Conservation (phyloP, 805 yeast species). For the Ogataea kodamae region DNA sequence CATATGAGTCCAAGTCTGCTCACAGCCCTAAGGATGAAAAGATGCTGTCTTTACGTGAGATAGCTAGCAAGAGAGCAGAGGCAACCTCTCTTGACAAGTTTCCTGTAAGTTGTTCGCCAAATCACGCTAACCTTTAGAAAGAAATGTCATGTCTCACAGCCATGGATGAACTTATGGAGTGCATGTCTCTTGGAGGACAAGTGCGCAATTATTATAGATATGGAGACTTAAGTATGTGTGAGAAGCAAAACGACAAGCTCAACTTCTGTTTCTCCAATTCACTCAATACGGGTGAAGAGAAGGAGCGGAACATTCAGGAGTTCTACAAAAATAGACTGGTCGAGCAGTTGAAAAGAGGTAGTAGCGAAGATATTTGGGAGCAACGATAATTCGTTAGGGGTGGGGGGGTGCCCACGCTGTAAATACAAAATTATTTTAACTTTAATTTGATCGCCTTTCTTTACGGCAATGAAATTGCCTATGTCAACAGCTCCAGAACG, state of each 20-base stretch:
- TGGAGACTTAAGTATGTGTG: constrained; percentile 74
- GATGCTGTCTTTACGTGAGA: constrained; percentile 23
- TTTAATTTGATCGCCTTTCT: constrained; percentile 3
- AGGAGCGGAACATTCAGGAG: constrained; percentile 52
- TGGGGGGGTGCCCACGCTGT: constrained; percentile 2
- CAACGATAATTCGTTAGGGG: constrained; percentile 15
- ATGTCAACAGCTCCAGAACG: constrained; percentile 5
- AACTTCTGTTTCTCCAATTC: constrained; percentile 71
- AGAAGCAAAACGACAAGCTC: constrained; percentile 64
- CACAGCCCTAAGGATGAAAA: constrained; percentile 8
- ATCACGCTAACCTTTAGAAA: constrained; percentile 22
- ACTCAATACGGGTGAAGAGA: constrained; percentile 52
- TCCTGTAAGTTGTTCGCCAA: constrained; percentile 28
- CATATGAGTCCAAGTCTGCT: constrained; percentile 25
- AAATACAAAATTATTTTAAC: constrained; percentile 2
- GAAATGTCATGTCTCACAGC: constrained; percentile 73
- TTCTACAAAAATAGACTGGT: constrained; percentile 65
- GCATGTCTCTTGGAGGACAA: constrained; percentile 92
- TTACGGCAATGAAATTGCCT: constrained; percentile 10
- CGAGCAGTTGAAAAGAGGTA: constrained; percentile 61
- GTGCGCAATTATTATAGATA: constrained; percentile 77
- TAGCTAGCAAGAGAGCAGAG: constrained; percentile 29
- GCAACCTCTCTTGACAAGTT: constrained; percentile 26
- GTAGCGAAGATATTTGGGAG: constrained; percentile 86
- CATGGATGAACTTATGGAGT: constrained; percentile 78